phyloP scores from a whole-genome alignment of 345 rosid species.

The Fremontodendron californicum region DNA sequence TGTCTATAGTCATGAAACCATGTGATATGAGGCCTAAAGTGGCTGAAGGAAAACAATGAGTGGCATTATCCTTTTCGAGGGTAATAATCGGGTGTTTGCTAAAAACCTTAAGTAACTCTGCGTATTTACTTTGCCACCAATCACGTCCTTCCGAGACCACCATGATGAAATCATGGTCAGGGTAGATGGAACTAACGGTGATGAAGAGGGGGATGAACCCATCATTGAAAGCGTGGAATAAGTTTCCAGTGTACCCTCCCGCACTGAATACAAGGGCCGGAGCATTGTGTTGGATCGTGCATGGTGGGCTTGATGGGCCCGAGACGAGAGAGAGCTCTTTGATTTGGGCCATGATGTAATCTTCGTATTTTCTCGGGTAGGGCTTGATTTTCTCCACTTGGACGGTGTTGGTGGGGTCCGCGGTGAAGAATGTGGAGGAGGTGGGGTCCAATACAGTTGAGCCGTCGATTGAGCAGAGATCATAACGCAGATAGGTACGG shows the following conservation, averaged over 20 bases:
- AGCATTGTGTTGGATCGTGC: conserved; percentile 27
- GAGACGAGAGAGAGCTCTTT: conserved; percentile 32
- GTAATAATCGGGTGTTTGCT: conserved; percentile 37
- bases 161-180: conserved; percentile 39
- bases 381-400: conserved; percentile 29
- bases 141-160: conserved; percentile 35
- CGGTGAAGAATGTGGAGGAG: conserved; percentile 23
- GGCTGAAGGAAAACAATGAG: conserved; percentile 48
- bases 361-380: conserved; percentile 38
- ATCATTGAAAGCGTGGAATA: conserved; percentile 62
- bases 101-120: conserved; percentile 29
- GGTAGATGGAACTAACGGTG: conserved; percentile 34
- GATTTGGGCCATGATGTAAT: conserved; percentile 27
- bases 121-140: conserved; percentile 59
- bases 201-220: conserved; percentile 63
- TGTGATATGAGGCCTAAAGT: conserved; percentile 49
- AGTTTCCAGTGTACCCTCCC: conserved; percentile 66
- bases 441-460: conserved; percentile 32
- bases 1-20: conserved; percentile 44
- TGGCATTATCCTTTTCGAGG: conserved; percentile 32
- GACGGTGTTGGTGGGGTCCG: neutral
- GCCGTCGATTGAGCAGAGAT: conserved; percentile 33
- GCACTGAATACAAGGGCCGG: conserved; percentile 59
- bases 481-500: conserved; percentile 26
- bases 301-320: conserved; percentile 12